Percentiles rank a stretch among this genome's conserved stretches.
These are phyloP conservation scores for Zygosaccharomyces bailii DNA, from an alignment of 805 yeast genomes.

Conservation along the genomic window DNA sequence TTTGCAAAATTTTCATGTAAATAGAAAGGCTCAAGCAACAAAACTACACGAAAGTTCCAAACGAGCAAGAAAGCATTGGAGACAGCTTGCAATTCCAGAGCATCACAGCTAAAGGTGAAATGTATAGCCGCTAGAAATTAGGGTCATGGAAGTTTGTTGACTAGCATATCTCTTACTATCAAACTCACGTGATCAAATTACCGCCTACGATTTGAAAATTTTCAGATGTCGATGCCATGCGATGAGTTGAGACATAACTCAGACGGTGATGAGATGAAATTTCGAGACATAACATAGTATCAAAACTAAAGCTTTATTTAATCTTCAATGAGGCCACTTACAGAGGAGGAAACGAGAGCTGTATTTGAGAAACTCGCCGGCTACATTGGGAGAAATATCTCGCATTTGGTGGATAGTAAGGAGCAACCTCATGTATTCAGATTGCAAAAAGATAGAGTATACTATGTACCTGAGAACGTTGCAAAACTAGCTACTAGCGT, in stretches of 20 bases:
- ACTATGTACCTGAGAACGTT: slow-evolving; percentile 78
- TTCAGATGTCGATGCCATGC: slow-evolving; percentile 21
- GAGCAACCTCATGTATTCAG: slow-evolving; percentile 88
- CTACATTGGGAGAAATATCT: slow-evolving; percentile 93
- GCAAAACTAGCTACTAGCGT: slow-evolving; percentile 88
- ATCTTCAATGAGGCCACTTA: slow-evolving; percentile 76
- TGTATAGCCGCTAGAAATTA: no score
- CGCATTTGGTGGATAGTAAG: slow-evolving; percentile 77
- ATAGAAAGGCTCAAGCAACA: background rate
- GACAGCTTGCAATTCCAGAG: no score
- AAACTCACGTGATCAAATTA: slow-evolving; percentile 6
- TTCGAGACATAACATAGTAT: background rate
- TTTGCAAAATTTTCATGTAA: slow-evolving; percentile 10
- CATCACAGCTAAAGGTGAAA: no score
- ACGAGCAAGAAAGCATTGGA: no score
- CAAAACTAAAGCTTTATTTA: background rate
- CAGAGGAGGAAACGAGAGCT: slow-evolving; percentile 94
- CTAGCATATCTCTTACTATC: no score
- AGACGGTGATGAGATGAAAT: background rate
- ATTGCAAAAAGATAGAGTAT: slow-evolving; percentile 93
- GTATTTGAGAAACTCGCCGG: slow-evolving; percentile 95
- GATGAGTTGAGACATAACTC: slow-evolving; percentile 15
- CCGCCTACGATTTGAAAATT: slow-evolving; percentile 16
- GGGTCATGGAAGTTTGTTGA: no score
- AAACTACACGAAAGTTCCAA: background rate